Percentiles rank a stretch among this genome's conserved stretches.
These are phyloP conservation scores for Cenchrus fungigraminus DNA, from an alignment of 176 grass and related monocot genomes.

Conservation along the genomic window DNA sequence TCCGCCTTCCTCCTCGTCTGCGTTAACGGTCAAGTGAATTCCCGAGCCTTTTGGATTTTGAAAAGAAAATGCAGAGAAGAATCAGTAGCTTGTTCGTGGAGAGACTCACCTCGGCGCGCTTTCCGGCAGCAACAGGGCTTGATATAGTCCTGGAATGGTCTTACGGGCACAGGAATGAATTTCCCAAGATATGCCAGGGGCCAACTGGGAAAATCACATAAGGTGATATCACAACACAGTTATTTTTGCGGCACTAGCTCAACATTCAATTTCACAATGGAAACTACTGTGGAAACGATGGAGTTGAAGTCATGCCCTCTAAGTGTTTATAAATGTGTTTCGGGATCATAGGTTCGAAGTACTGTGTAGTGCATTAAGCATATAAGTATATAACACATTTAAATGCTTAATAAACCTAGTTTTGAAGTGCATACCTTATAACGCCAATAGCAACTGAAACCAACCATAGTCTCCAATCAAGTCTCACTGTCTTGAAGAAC, in stretches of 20 bases:
- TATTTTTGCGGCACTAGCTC: neutral
- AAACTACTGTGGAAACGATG: neutral
- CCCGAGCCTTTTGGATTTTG: slow-evolving; percentile 8
- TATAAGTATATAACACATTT: neutral
- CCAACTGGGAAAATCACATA: slow-evolving; percentile 69
- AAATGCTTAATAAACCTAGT: neutral
- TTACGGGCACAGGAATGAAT: slow-evolving; percentile 79
- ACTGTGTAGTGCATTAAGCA: neutral
- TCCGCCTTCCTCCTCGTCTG: slow-evolving; percentile 56
- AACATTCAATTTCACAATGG: slow-evolving; percentile 8
- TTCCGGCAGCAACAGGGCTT: slow-evolving; percentile 34
- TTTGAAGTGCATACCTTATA: slow-evolving; percentile 60
- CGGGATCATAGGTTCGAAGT: neutral
- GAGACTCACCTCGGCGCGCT: slow-evolving; percentile 57
- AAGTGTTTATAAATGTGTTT: neutral
- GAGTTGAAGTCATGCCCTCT: neutral
- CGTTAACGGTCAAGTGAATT: neutral
- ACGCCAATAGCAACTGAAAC: slow-evolving; percentile 78
- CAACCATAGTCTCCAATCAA: slow-evolving; percentile 87
- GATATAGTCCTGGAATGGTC: slow-evolving; percentile 63
- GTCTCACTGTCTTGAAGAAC: slow-evolving; percentile 85
- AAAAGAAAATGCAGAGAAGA: neutral
- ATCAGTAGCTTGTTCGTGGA: neutral
- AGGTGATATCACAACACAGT: neutral
- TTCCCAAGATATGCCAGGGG: slow-evolving; percentile 79